Evolutionary conservation across 345 rosid species (phyloP), one percentile per base, ranked within the genome.

Genomic region (Sonneratia alba): DNA sequence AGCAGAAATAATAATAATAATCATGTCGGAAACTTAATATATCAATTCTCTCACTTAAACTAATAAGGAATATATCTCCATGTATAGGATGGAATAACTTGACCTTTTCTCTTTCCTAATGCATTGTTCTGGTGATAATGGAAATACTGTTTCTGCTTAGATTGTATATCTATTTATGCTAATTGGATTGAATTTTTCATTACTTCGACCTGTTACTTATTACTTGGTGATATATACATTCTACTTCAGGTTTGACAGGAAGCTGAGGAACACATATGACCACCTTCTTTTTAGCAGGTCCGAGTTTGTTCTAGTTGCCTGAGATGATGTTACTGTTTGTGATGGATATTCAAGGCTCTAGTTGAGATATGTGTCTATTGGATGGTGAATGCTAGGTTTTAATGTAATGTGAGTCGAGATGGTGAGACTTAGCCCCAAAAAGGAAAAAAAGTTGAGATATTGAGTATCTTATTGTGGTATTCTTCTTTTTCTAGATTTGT

Each of bases 271-370:
- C 79, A 82, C 97, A 55, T 90, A 88, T 74, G 97, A 94, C 82
- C 92, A 91, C 75, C 81, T 94, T 73, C 97, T 94, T 70, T 94
- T 91, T 75, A 94, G 99, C 97, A 94, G 98, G 98, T 94, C 47
- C 13, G 56, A 66, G 55, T 71, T 56, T 69, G 19, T 66, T 43
- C 56, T 43, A 22, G 3, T 13, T 49, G 43, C 51, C 51, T 24
- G 42, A 51, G 6, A 61, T 37, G 53, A 42, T 42, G 7, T 57
- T 42, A 19, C 18, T 42, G 45, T 70, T 32, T 10, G 51, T 9
- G 70, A 19, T 67, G 70, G 15, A 21, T 40, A 19, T 67, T 21
- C n/a, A 27, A 61, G 36, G 36, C 36, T 61, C 36, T 11, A 22
- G 36, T 61, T 13, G 3, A 24, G 65, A 61, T 22, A n/a, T 5